phyloP scores from a whole-genome alignment of 108 stramenopile genomes.

The Pseudonitzschia pungens region DNA sequence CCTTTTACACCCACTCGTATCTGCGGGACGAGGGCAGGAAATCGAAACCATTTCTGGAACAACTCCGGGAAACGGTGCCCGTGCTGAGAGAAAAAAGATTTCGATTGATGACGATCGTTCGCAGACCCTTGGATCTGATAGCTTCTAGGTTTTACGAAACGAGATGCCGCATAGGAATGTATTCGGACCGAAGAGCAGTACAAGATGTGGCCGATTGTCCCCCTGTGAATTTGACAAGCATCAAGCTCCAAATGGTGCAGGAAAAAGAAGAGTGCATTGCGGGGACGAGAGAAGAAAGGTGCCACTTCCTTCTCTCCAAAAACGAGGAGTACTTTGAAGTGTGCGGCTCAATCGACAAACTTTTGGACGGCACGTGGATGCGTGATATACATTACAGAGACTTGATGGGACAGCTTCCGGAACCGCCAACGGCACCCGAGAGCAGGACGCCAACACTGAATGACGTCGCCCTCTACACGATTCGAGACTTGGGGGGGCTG shows the following conservation, averaged over 20 bases:
- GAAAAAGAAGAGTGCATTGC: neutral
- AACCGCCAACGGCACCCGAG: neutral
- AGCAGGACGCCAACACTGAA: slow-evolving; percentile 1
- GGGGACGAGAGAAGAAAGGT: neutral
- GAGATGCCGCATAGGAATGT: neutral
- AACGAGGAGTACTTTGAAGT: neutral
- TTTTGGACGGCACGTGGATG: neutral
- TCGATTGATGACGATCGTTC: slow-evolving; percentile 17
- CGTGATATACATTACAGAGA: neutral
- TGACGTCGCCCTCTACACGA: slow-evolving; percentile 6
- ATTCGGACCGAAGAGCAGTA: neutral
- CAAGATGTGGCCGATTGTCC: neutral
- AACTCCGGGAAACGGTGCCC: neutral
- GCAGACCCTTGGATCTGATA: neutral
- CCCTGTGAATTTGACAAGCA: neutral
- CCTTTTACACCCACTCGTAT: neutral
- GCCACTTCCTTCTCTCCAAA: neutral
- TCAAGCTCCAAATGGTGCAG: neutral
- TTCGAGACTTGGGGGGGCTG: slow-evolving; percentile 6
- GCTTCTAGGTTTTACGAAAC: slow-evolving; percentile 10
- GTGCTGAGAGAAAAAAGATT: neutral
- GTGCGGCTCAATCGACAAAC: neutral
- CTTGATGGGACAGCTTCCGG: slow-evolving; percentile 1
- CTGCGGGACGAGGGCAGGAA: neutral
- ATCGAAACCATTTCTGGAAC: neutral